Evolutionary conservation across 2,329 filamentous ascomycete genomes (phyloP).

Genomic region (Colletotrichum trifolii): DNA sequence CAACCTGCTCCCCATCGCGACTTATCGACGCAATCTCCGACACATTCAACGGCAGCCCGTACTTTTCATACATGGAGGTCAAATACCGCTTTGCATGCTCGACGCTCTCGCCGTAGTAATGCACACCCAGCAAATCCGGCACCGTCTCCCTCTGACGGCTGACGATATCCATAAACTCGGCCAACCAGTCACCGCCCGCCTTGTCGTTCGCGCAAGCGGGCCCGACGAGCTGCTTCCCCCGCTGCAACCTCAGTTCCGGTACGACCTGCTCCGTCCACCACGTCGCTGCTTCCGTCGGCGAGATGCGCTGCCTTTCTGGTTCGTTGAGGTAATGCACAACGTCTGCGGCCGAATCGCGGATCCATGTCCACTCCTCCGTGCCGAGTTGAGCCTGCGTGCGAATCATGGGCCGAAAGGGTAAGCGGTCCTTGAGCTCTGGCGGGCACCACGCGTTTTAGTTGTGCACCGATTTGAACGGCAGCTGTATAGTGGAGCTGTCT

Average conservation of each 20-base stretch:
- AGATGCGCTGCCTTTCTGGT: slow-evolving; percentile 52
- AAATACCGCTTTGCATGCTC: slow-evolving; percentile 50
- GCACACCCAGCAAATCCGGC: slow-evolving; percentile 56
- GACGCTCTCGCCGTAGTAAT: slow-evolving; percentile 53
- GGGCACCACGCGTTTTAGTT: slow-evolving; percentile 57
- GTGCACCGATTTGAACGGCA: slow-evolving; percentile 48
- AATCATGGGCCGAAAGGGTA: slow-evolving; percentile 55
- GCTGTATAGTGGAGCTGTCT: slow-evolving; percentile 18
- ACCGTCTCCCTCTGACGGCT: slow-evolving; percentile 35
- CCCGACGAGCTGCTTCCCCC: slow-evolving; percentile 47
- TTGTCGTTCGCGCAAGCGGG: slow-evolving; percentile 52
- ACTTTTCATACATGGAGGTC: slow-evolving; percentile 48
- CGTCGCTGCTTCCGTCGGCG: slow-evolving; percentile 48
- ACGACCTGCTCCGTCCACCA: slow-evolving; percentile 52
- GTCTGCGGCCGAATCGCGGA: slow-evolving; percentile 41
- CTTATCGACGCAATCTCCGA: slow-evolving; percentile 55
- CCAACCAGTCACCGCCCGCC: slow-evolving; percentile 52
- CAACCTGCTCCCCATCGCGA: slow-evolving; percentile 49
- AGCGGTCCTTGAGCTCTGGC: slow-evolving; percentile 47
- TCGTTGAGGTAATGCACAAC: slow-evolving; percentile 59
- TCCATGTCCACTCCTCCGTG: slow-evolving; percentile 50
- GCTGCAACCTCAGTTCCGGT: slow-evolving; percentile 33
- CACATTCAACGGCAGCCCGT: slow-evolving; percentile 49
- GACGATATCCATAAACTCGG: slow-evolving; percentile 51
- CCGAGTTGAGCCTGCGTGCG: slow-evolving; percentile 49